A percentile compares a stretch with the other conserved stretches of the same genome.
Conservation (phyloP, 345 rosid species). For the Limnanthes douglasii region DNA sequence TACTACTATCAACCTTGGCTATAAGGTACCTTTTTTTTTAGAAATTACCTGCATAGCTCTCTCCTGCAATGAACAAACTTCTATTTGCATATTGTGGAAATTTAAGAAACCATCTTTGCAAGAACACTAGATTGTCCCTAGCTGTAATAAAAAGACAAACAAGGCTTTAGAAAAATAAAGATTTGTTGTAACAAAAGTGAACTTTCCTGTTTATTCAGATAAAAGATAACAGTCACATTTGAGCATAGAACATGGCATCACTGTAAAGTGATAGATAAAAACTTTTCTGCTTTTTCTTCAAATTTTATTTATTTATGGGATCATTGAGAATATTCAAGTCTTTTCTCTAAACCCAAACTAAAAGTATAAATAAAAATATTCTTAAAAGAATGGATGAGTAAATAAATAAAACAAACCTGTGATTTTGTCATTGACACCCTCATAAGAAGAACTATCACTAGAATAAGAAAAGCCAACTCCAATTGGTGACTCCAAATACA, state of each 20-base stretch:
- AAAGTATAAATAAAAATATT: no score
- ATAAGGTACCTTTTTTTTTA: background rate
- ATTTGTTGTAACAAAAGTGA: conserved; percentile 12
- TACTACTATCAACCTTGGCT: no score
- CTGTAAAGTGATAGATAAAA: conserved; percentile 16
- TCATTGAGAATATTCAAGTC: no score
- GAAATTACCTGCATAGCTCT: conserved; percentile 85
- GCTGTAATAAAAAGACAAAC: conserved; percentile 36
- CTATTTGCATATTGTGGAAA: conserved; percentile 87
- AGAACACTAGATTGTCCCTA: conserved; percentile 80
- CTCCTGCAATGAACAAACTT: conserved; percentile 83
- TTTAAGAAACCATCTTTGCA: conserved; percentile 74
- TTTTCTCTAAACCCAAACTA: no score
- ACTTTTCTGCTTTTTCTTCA: no score
- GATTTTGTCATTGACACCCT: conserved; percentile 56
- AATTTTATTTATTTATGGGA: no score
- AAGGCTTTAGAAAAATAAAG: conserved; percentile 15
- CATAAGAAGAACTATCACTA: conserved; percentile 39
- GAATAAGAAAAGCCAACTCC: conserved; percentile 99
- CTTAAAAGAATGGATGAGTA: conserved; percentile 1
- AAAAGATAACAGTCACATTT: conserved; percentile 19
- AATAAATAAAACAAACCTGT: conserved; percentile 31
- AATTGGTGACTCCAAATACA: conserved; percentile 83
- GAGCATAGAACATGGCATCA: conserved; percentile 8
- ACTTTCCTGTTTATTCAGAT: conserved; percentile 13